Conservation (phyloP, 2,329 filamentous ascomycete genomes). For the Alternaria hordeiaustralica region DNA sequence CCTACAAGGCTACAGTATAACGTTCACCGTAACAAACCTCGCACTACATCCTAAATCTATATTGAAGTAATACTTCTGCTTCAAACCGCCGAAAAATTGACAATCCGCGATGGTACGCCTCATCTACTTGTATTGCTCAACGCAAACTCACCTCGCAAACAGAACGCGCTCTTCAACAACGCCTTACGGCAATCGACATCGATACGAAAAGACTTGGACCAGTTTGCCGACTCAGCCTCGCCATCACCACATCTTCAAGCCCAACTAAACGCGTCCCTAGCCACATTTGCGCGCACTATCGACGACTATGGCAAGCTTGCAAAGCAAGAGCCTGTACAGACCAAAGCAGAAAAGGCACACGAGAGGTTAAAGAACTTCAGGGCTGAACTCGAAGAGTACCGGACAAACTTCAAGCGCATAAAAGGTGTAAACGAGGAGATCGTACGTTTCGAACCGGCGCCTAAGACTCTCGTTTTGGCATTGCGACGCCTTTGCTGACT, state of each 20-base stretch:
- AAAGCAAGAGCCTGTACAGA: slow-evolving; percentile 85
- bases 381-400: slow-evolving; percentile 79
- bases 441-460: slow-evolving; percentile 46
- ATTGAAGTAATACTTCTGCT: neutral
- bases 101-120: slow-evolving; percentile 28
- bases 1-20: slow-evolving; percentile 10
- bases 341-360: slow-evolving; percentile 89
- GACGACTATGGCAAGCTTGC: slow-evolving; percentile 90
- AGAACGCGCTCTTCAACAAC: slow-evolving; percentile 87
- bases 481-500: slow-evolving; percentile 7
- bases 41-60: neutral
- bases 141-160: slow-evolving; percentile 16
- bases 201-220: slow-evolving; percentile 76
- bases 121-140: neutral
- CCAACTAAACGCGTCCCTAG: slow-evolving; percentile 60
- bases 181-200: slow-evolving; percentile 84
- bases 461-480: neutral
- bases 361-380: slow-evolving; percentile 88
- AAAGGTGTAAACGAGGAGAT: slow-evolving; percentile 80
- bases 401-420: slow-evolving; percentile 76
- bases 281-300: slow-evolving; percentile 84
- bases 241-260: slow-evolving; percentile 68
- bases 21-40: neutral
- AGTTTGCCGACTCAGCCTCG: slow-evolving; percentile 66
- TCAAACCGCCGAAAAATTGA: neutral